A percentile compares a stretch with the other conserved stretches of the same genome.
These are phyloP conservation scores for Wallacemonas sp. DNA, from an alignment of 208 protist genomes.

Conservation along the genomic window DNA sequence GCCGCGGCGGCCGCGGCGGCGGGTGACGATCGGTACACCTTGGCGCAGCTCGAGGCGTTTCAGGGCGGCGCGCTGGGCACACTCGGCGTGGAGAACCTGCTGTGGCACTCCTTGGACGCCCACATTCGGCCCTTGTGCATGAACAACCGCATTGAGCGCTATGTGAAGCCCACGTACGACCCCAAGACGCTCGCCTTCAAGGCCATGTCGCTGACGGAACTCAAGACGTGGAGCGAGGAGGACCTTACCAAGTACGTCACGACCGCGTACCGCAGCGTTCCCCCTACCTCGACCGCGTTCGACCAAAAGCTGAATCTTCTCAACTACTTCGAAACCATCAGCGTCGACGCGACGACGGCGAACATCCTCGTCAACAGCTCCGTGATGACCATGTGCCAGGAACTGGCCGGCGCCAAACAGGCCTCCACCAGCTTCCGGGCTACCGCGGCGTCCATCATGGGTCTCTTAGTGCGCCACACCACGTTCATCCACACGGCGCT, in stretches of 20 bases:
- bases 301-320: slow-evolving; percentile 83
- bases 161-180: slow-evolving; percentile 71
- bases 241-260: slow-evolving; percentile 62
- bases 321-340: slow-evolving; percentile 87
- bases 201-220: slow-evolving; percentile 47
- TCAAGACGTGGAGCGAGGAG: slow-evolving; percentile 51
- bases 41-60: slow-evolving; percentile 10
- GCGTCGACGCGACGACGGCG: slow-evolving; percentile 67
- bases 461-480: slow-evolving; percentile 76
- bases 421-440: slow-evolving; percentile 52
- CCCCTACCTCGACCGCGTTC: slow-evolving; percentile 22
- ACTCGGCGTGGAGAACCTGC: slow-evolving; percentile 30
- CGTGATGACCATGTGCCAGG: slow-evolving; percentile 88
- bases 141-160: slow-evolving; percentile 89
- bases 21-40: slow-evolving; percentile 8
- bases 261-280: slow-evolving; percentile 50
- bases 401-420: slow-evolving; percentile 56
- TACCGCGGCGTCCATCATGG: slow-evolving; percentile 78
- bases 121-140: slow-evolving; percentile 89
- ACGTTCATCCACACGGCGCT: slow-evolving; percentile 79
- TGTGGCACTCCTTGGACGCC: slow-evolving; percentile 72
- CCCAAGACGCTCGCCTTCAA: slow-evolving; percentile 58
- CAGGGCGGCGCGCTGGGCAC: background rate
- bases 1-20: background rate
- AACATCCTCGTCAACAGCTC: slow-evolving; percentile 91